phyloP scores from a whole-genome alignment of 1,284 basidiomycete genomes.

The Trametes sp. region DNA sequence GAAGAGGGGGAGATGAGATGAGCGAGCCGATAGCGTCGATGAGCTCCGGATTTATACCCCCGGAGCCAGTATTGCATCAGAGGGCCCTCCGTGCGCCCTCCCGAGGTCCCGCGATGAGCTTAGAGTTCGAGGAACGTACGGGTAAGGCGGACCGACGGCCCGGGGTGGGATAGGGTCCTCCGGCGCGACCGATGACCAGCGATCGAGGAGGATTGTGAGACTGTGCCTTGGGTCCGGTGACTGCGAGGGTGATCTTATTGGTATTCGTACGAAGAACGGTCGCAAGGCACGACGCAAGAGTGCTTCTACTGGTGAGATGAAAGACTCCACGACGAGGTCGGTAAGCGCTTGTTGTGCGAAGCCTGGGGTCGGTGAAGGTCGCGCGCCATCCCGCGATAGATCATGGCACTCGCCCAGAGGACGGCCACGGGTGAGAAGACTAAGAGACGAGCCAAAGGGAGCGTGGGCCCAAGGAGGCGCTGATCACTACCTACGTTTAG shows the following conservation, averaged over 20 bases:
- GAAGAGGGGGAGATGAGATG: slow-evolving; percentile 13
- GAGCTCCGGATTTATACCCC: slow-evolving; percentile 22
- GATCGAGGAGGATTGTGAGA: not conserved
- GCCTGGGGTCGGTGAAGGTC: too few relatives aligned
- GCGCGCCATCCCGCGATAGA: too few relatives aligned
- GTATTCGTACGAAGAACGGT: too few relatives aligned
- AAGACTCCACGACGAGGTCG: too few relatives aligned
- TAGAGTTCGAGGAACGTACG: not conserved
- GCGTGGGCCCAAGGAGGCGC: too few relatives aligned
- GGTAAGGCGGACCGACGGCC: slow-evolving; percentile 2
- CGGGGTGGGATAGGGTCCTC: not conserved
- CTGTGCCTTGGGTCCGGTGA: not conserved
- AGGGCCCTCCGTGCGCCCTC: not conserved
- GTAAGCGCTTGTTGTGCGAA: too few relatives aligned
- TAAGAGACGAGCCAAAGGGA: too few relatives aligned
- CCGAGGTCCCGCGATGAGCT: not conserved
- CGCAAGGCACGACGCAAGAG: too few relatives aligned
- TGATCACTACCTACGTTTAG: too few relatives aligned
- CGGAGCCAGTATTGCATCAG: slow-evolving; percentile 19
- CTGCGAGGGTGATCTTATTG: not conserved
- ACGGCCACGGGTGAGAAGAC: too few relatives aligned
- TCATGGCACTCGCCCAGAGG: too few relatives aligned
- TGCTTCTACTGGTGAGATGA: too few relatives aligned
- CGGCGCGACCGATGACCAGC: not conserved
- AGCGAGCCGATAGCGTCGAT: slow-evolving; percentile 12